Evolutionary conservation across 2,329 filamentous ascomycete genomes (phyloP).

Genomic region (Alternaria sp.): DNA sequence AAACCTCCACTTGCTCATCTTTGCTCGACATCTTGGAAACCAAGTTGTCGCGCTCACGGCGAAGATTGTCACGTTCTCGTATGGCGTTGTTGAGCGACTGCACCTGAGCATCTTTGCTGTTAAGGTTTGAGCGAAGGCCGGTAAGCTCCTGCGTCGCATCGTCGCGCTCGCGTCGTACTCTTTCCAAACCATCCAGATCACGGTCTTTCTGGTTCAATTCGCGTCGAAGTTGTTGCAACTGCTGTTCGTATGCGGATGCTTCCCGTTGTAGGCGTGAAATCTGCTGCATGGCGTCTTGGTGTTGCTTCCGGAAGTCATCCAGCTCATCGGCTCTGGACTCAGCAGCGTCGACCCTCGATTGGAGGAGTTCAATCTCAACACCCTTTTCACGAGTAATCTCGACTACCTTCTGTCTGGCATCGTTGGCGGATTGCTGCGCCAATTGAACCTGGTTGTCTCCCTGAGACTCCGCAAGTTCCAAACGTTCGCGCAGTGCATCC

Average conservation of each 20-base stretch:
- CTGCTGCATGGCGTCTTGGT: constrained; percentile 44
- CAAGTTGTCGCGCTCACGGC: constrained; percentile 39
- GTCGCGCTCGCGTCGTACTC: constrained; percentile 39
- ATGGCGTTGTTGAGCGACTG: constrained; percentile 39
- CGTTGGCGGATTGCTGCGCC: constrained; percentile 49
- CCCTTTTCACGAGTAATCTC: constrained; percentile 47
- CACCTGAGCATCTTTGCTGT: constrained; percentile 38
- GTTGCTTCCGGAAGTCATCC: constrained; percentile 44
- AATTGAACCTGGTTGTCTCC: constrained; percentile 50
- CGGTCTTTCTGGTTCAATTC: constrained; percentile 38
- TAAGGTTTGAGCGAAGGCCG: constrained; percentile 35
- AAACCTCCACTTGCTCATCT: constrained; percentile 38
- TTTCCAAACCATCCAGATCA: constrained; percentile 36
- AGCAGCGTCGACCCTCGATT: constrained; percentile 43
- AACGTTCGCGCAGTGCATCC: constrained; percentile 48
- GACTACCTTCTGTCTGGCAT: constrained; percentile 47
- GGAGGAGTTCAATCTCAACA: constrained; percentile 46
- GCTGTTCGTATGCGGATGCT: constrained; percentile 37
- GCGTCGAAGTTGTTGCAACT: constrained; percentile 40
- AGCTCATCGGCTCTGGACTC: constrained; percentile 45
- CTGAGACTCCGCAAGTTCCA: constrained; percentile 49
- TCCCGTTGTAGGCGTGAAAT: constrained; percentile 40
- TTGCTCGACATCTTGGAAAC: constrained; percentile 35
- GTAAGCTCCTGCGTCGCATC: constrained; percentile 42
- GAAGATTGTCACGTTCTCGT: constrained; percentile 40